phyloP scores from a whole-genome alignment of 148 eudicot species.

The Arbutus unedo region DNA sequence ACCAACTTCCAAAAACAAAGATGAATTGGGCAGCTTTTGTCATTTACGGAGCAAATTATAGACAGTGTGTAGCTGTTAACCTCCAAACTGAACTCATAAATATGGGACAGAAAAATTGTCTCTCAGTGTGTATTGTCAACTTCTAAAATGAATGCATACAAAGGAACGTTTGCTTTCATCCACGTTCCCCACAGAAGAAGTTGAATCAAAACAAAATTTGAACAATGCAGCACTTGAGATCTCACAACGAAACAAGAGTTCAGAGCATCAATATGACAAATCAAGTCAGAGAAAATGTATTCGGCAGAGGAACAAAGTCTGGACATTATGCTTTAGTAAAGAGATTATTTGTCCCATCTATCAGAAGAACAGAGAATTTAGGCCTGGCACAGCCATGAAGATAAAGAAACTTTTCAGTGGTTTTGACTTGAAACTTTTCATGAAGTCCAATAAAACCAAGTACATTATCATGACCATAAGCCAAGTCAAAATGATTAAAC shows the following conservation, averaged over 20 bases:
- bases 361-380: background rate
- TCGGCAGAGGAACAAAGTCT: background rate
- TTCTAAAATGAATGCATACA: background rate
- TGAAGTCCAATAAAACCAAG: slow-evolving; percentile 1
- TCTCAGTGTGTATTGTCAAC: background rate
- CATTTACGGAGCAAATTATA: background rate
- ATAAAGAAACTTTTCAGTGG: background rate
- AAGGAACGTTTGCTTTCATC: background rate
- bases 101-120: background rate
- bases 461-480: background rate
- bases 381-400: background rate
- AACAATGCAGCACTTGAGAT: background rate
- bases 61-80: background rate
- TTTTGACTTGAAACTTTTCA: background rate
- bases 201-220: background rate
- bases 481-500: background rate
- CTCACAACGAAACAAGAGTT: background rate
- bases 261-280: background rate
- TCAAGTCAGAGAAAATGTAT: background rate
- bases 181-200: background rate
- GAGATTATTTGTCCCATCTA: background rate
- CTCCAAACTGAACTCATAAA: background rate
- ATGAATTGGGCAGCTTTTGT: background rate
- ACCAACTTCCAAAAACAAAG: background rate
- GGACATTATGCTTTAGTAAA: background rate